A percentile compares a stretch with the other conserved stretches of the same genome.
phyloP scores from a whole-genome alignment of 2,329 filamentous ascomycete species.

The Fusarium fujikuroi region DNA sequence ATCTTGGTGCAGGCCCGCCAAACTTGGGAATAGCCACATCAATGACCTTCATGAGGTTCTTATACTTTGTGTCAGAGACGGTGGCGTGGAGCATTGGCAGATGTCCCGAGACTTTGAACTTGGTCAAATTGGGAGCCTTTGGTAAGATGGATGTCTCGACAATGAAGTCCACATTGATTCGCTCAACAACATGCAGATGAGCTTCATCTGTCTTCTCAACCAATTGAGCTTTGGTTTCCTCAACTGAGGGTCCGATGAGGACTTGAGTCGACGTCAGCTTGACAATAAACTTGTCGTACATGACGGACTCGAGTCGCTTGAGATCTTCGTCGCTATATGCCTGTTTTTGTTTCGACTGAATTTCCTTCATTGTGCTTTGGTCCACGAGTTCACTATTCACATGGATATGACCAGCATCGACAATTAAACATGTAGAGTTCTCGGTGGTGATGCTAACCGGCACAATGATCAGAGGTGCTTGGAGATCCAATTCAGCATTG shows the following conservation, averaged over 20 bases:
- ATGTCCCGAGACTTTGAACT: conserved; percentile 89
- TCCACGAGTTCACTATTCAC: conserved; percentile 95
- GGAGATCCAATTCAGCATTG: conserved; percentile 93
- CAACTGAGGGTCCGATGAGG: conserved; percentile 91
- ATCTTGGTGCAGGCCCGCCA: conserved; percentile 52
- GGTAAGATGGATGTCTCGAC: conserved; percentile 98
- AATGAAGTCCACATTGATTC: conserved; percentile 96
- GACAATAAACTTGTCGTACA: conserved; percentile 97
- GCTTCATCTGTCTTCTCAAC: conserved; percentile 73
- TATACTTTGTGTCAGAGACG: conserved; percentile 96
- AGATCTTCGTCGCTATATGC: conserved; percentile 91
- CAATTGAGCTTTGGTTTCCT: conserved; percentile 87
- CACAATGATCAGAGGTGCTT: conserved; percentile 95
- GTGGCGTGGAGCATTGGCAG: conserved; percentile 91
- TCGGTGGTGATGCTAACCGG: conserved; percentile 89
- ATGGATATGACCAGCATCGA: conserved; percentile 96
- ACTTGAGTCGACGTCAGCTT: conserved; percentile 96
- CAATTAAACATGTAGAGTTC: conserved; percentile 86
- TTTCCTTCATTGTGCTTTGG: conserved; percentile 85
- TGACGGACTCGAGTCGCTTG: conserved; percentile 85
- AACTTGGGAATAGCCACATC: conserved; percentile 95
- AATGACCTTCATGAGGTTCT: conserved; percentile 94
- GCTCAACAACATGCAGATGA: conserved; percentile 89
- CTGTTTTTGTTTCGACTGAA: conserved; percentile 90
- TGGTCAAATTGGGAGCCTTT: conserved; percentile 91